Evolutionary conservation across 805 yeast species (phyloP).

Genomic region (Sporopachydermia quercuum): DNA sequence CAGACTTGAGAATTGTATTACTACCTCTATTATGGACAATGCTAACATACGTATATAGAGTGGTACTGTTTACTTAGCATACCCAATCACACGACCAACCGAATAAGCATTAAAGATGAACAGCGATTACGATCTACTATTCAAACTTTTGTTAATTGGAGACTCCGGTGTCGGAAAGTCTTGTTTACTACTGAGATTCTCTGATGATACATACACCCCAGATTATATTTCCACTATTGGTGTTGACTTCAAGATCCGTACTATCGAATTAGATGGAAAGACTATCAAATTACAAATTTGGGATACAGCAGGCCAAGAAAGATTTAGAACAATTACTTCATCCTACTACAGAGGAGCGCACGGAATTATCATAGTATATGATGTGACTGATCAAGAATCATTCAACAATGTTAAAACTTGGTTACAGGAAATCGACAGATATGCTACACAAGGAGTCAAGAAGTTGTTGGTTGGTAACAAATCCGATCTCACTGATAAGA

Average conservation of each 20-base stretch:
- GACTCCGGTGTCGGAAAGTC: conserved; percentile 99
- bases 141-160: conserved; percentile 88
- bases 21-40: too few species aligned
- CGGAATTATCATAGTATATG: conserved; percentile 92
- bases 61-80: too few species aligned
- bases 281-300: conserved; percentile 95
- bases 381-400: conserved; percentile 86
- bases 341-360: conserved; percentile 98
- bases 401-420: conserved; percentile 80
- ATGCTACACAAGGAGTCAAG: conserved; percentile 95
- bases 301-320: conserved; percentile 99
- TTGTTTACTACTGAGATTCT: conserved; percentile 85
- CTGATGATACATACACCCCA: conserved; percentile 94
- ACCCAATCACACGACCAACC: too few species aligned
- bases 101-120: conserved; percentile 52
- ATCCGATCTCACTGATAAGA: conserved; percentile 85
- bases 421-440: conserved; percentile 97
- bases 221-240: conserved; percentile 97
- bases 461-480: conserved; percentile 93
- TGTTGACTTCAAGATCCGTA: conserved; percentile 83
- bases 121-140: conserved; percentile 94
- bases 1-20: too few species aligned
- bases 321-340: conserved; percentile 94
- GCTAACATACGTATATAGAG: too few species aligned
- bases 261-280: conserved; percentile 90